Base-by-base conservation (phyloP, 805 yeast species). In the Clavispora vitiphila region DNA sequence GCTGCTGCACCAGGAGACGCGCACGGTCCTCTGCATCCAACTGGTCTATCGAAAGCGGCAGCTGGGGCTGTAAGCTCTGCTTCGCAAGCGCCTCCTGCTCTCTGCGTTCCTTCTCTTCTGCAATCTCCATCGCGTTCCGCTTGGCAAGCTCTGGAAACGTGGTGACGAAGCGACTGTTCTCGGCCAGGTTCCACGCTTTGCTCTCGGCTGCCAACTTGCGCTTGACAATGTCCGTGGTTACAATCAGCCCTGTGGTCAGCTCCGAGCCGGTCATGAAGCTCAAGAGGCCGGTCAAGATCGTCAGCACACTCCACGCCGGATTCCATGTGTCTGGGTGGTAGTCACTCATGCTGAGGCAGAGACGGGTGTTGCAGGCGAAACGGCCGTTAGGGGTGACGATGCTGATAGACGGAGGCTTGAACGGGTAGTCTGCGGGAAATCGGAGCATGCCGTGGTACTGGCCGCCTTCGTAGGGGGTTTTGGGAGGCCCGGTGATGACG, bases 311-410 rank as follows among this genome's bases (percentile, higher is more conserved):
- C 97, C 97, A 90, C 6, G 95, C 88, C 1, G 98, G 97, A 61
- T 90, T 89, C 98, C 98, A 90, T 1, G 84, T 69, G 60, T 89
- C 93, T 3, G 96, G 96, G 54, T 90, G 98, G 61, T 80, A 90
- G 64, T 90, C 97, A 55, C 95, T 83, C 83, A 90, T 89, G n/a
- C 90, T 81, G 37, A 90, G 69, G 64, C 98, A 90, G 21, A 90
- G 71, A 37, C 96, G 69, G 3, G 88, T 81, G 59, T 86, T 86
- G 42, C 88, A 76, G 44, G 80, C 78, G 60, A 90, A 90, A 38
- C 96, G 71, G 4, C 96, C 97, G 53, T 82, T 85, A 5, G 97
- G 96, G 0, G 97, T 90, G 35, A 81, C 68, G 86, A 90, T 88
- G 43, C 86, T 73, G 40, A 90, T 90, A 10, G 95, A 77, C 1